Base-by-base conservation (phyloP, 805 yeast species). In the Wickerhamomyces alni region DNA sequence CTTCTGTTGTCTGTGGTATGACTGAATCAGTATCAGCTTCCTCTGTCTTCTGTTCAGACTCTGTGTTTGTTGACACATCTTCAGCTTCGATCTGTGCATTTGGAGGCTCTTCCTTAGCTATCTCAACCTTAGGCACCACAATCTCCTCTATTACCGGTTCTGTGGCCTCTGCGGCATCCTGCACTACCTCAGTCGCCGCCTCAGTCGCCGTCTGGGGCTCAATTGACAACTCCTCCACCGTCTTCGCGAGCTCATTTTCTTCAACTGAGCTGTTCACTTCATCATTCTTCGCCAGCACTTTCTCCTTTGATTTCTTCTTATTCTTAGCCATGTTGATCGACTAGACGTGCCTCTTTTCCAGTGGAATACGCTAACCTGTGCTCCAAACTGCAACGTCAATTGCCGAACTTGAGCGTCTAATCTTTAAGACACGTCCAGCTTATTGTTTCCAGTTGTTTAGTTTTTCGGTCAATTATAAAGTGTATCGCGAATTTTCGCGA, bases 271-370 rank as follows among this genome's bases (percentile, higher is more conserved):
- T 26, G 29, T 26, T 26, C 21, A 16, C 19, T 10, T 21, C 24
- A 6, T 13, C 17, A 13, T 19, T 33, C 21, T 29, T 12, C 24
- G 9, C 24, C 9, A 30, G n/a, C 31, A 13, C 19, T 17, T 35
- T 35, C 28, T 33, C 34, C 15, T 31, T 36, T 32, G 39, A 38
- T 30, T 41, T 38, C 28, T 36, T 40, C 36, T 46, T 46, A 32
- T 36, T 38, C 41, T 45, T 45, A 5, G 44, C 48, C 50, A 46
- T 15, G 1, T 21, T 7, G 9, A 21, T 6, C 24, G 24, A 7
- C 24, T 21, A 21, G 9, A 9, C 15, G 19, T 30, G 16, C 35
- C 22, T 30, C 16, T 9, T 12, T 10, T 16, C 19, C 39, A 3
- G n/a, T n/a, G n/a, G n/a, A n/a, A n/a, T n/a, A 15, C 22, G 7